A percentile compares a stretch with the other conserved stretches of the same genome.
Conservation (phyloP, 805 yeast species). For the Candida namnaoensis region DNA sequence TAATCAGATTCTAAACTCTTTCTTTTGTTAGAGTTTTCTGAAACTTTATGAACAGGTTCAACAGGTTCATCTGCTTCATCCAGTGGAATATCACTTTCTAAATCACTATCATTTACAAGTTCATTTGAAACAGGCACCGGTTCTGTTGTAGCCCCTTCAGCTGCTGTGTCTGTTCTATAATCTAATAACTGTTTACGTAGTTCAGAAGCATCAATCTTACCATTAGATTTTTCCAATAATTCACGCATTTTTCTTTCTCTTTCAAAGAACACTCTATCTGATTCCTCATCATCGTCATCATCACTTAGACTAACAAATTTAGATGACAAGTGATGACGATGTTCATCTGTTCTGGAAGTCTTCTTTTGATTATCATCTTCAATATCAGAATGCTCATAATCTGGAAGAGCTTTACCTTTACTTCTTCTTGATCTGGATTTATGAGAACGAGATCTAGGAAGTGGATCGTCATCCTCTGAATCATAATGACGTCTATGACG, state of each 20-base stretch:
- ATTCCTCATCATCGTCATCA: slow-evolving; percentile 54
- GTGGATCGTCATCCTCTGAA: slow-evolving; percentile 1
- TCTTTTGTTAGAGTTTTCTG: neutral
- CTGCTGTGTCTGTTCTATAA: too few species aligned
- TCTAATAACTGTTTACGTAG: neutral
- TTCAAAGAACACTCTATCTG: slow-evolving; percentile 41
- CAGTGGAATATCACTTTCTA: neutral
- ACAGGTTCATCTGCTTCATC: neutral
- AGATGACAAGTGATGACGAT: slow-evolving; percentile 31
- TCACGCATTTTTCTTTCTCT: slow-evolving; percentile 43
- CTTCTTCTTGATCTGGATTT: slow-evolving; percentile 3
- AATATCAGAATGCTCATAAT: slow-evolving; percentile 15
- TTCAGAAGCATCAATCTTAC: slow-evolving; percentile 5
- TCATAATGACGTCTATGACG: slow-evolving; percentile 2
- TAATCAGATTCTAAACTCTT: neutral
- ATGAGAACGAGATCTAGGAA: neutral
- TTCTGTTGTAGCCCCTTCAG: too few species aligned
- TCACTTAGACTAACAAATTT: slow-evolving; percentile 53
- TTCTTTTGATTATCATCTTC: neutral
- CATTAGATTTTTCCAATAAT: slow-evolving; percentile 10
- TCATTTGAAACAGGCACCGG: neutral
- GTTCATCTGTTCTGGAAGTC: neutral
- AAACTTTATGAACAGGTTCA: too few species aligned
- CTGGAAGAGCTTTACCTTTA: slow-evolving; percentile 13
- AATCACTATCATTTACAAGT: neutral